These are phyloP conservation scores for Malania oleifera DNA, from an alignment of 164 flowering plant species.

Conservation along the genomic window DNA sequence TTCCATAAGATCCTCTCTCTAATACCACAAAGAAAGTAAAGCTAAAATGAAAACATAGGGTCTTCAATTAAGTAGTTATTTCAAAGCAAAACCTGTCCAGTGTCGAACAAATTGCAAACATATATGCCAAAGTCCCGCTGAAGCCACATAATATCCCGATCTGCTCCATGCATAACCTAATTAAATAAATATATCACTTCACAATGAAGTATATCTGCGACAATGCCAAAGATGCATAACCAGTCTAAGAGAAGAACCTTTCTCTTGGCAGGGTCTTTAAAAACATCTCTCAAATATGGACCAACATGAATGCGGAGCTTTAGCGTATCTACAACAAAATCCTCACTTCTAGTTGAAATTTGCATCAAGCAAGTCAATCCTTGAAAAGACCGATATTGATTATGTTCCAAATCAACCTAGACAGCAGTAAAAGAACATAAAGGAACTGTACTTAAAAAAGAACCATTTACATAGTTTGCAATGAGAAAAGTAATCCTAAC, in stretches of 20 bases:
- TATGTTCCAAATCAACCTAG: slow-evolving; percentile 96
- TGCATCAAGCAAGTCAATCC: slow-evolving; percentile 99
- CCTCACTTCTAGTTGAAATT: slow-evolving; percentile 95
- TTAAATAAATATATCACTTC: slow-evolving; percentile 15
- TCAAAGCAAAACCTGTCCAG: slow-evolving; percentile 75
- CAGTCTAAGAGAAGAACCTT: slow-evolving; percentile 50
- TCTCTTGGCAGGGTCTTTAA: slow-evolving; percentile 82
- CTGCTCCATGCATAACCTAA: slow-evolving; percentile 99
- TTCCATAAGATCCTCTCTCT: too few relatives aligned
- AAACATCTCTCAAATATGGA: slow-evolving; percentile 82
- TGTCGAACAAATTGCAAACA: slow-evolving; percentile 91
- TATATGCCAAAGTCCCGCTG: slow-evolving; percentile 98
- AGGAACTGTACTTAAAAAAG: neutral
- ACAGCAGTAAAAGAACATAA: slow-evolving; percentile 6
- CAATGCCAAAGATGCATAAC: slow-evolving; percentile 3
- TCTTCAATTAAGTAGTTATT: neutral
- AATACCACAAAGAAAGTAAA: neutral
- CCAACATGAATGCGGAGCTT: slow-evolving; percentile 87
- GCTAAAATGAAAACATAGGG: neutral
- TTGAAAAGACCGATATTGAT: slow-evolving; percentile 93
- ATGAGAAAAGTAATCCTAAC: neutral
- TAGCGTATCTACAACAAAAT: slow-evolving; percentile 83
- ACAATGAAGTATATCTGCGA: slow-evolving; percentile 1
- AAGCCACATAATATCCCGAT: slow-evolving; percentile 90
- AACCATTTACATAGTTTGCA: neutral